These are phyloP conservation scores for Lepiota subincarnata DNA, from an alignment of 768 basidiomycete genomes.

Conservation along the genomic window DNA sequence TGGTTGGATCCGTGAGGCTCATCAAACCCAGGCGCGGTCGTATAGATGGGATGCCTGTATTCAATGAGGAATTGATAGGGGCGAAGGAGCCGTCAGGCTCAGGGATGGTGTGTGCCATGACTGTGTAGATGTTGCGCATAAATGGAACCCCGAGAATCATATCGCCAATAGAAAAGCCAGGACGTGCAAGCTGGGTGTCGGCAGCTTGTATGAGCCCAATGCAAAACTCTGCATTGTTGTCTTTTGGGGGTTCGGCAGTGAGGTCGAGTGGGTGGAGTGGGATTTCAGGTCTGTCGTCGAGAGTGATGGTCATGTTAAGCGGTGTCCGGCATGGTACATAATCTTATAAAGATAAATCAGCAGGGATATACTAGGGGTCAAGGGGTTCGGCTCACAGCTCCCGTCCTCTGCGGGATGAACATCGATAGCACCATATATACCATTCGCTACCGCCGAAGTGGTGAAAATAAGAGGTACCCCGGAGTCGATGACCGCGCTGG, in stretches of 20 bases:
- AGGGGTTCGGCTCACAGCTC: slow-evolving; percentile 45
- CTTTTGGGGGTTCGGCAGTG: slow-evolving; percentile 41
- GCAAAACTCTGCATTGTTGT: slow-evolving; percentile 46
- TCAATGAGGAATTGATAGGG: slow-evolving; percentile 6
- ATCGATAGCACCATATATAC: slow-evolving; percentile 72
- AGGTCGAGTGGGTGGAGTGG: slow-evolving; percentile 76
- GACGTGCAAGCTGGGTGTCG: slow-evolving; percentile 34
- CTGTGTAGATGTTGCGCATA: slow-evolving; percentile 70
- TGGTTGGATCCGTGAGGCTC: slow-evolving; percentile 55
- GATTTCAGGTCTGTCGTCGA: slow-evolving; percentile 53
- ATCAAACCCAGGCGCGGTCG: slow-evolving; percentile 56
- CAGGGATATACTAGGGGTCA: neutral
- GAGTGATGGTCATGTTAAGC: slow-evolving; percentile 63
- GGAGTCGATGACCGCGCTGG: slow-evolving; percentile 69
- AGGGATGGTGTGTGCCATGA: slow-evolving; percentile 63
- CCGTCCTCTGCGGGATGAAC: slow-evolving; percentile 56
- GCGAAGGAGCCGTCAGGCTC: slow-evolving; percentile 42
- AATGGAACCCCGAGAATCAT: slow-evolving; percentile 80
- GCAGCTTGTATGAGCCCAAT: slow-evolving; percentile 65
- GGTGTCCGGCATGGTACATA: slow-evolving; percentile 71
- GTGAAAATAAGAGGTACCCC: slow-evolving; percentile 68
- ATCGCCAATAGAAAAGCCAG: slow-evolving; percentile 45
- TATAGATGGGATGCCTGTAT: slow-evolving; percentile 1
- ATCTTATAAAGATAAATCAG: slow-evolving; percentile 35
- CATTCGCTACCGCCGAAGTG: slow-evolving; percentile 59